These are phyloP conservation scores for Verticillium nubilum DNA, from an alignment of 2,329 filamentous ascomycete species.

Conservation along the genomic window DNA sequence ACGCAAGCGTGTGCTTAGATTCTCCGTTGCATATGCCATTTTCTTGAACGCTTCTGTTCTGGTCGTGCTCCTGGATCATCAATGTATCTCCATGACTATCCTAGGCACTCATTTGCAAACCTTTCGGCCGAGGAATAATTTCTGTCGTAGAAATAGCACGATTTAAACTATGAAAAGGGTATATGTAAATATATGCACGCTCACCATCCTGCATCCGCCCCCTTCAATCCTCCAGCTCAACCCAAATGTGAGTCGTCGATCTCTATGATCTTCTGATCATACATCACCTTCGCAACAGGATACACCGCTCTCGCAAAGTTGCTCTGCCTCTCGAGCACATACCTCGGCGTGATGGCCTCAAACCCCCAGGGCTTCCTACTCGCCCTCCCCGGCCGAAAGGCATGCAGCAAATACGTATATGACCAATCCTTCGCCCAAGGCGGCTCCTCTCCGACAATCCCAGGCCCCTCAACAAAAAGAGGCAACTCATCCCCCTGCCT, in stretches of 20 bases:
- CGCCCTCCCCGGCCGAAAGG: slow-evolving; percentile 8
- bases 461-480: neutral
- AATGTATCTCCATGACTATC: too few relatives aligned
- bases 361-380: neutral
- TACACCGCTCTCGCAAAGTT: slow-evolving; percentile 17
- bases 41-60: too few relatives aligned
- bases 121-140: too few relatives aligned
- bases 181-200: too few relatives aligned
- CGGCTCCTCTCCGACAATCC: neutral
- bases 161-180: neutral
- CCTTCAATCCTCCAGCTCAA: neutral
- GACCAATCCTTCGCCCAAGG: slow-evolving; percentile 13
- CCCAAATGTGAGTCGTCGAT: slow-evolving; percentile 8
- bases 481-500: neutral
- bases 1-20: too few relatives aligned
- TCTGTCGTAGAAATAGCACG: too few relatives aligned
- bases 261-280: slow-evolving; percentile 7
- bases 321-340: slow-evolving; percentile 16
- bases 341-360: slow-evolving; percentile 13
- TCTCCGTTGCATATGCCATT: too few relatives aligned
- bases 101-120: too few relatives aligned
- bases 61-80: too few relatives aligned
- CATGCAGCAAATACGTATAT: slow-evolving; percentile 15
- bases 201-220: too few relatives aligned
- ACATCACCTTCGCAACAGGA: slow-evolving; percentile 13